Evolutionary conservation across 768 basidiomycete species (phyloP).

Genomic region (Trametes gibbosa): DNA sequence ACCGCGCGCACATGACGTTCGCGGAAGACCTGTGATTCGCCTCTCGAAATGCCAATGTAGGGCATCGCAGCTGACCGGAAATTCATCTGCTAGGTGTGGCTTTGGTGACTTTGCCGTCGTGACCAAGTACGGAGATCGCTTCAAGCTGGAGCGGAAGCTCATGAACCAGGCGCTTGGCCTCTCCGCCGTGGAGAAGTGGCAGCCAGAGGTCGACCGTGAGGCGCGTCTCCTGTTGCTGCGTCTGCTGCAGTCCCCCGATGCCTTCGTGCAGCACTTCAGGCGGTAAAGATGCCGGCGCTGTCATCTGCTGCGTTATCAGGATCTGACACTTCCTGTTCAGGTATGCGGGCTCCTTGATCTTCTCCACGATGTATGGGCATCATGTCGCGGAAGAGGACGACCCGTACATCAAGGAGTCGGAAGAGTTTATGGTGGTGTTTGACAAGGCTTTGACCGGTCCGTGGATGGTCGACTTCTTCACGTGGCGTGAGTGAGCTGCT

Average conservation of each 20-base stretch:
- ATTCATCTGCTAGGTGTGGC: not conserved
- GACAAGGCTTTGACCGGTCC: not conserved
- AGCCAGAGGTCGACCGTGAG: not conserved
- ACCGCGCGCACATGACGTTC: slow-evolving; percentile 17
- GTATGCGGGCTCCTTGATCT: slow-evolving; percentile 1
- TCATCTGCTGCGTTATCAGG: too few species aligned
- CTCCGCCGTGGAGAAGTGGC: slow-evolving; percentile 1
- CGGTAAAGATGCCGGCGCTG: not conserved
- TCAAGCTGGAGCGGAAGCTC: not conserved
- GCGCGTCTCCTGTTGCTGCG: not conserved
- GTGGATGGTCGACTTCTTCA: slow-evolving; percentile 10
- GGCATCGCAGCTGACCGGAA: too few species aligned
- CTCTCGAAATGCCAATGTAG: not conserved
- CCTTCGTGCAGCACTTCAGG: not conserved
- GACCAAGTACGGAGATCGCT: not conserved
- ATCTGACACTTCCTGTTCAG: not conserved
- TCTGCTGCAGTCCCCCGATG: not conserved
- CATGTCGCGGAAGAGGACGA: not conserved
- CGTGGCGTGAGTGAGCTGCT: not conserved
- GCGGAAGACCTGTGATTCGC: slow-evolving; percentile 13
- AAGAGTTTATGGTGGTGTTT: slow-evolving; percentile 6
- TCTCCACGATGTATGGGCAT: slow-evolving; percentile 3
- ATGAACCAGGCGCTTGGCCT: not conserved
- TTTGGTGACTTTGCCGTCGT: not conserved
- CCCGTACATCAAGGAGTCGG: slow-evolving; percentile 1